Base-by-base conservation (phyloP, 1,139 yeast genomes). In the Hansenula lynferdii region DNA sequence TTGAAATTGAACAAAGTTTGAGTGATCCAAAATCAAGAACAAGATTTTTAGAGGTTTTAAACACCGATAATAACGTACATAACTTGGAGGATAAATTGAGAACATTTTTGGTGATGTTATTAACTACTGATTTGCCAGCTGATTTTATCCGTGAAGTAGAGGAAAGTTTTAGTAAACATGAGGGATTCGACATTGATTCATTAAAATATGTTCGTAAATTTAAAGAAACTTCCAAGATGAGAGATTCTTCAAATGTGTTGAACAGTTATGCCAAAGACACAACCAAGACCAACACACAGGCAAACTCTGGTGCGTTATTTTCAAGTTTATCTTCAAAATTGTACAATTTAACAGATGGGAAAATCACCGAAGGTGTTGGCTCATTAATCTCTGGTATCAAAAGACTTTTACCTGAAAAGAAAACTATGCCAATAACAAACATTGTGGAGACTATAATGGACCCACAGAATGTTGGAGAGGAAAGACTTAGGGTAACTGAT, bases 361-460 rank as follows among this genome's bases (percentile, higher is more conserved):
- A 73, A 49, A 62, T 74, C 26, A 73, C 84, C 10, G 89, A 81
- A 54, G 90, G 90, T 31, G 81, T 92, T 48, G 95, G 95, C 34
- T 84, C 92, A 16, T 69, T 92, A 42, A 86, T 95, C 19, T 78
- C 95, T 1, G 95, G 95, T 40, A 80, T 94, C 45, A 89, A 87
- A 57, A 89, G 83, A 50, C 67, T 92, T 36, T 68, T 92, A 40
- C 97, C 98, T 0, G 94, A 85, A 42, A 85, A 85, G 63, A 84
- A 85, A 55, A 84, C 82, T 42, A 75, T 92, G 53, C 96, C 97
- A 22, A 75, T 92, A 32, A 90, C 98, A 7, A 85, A 83, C 54
- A 78, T 92, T 29, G 95, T 89, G 10, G 96, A 90, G 61, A 83
- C 96, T 2, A 76, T 92, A 20, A 83, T 90, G 85, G 95, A 86